Evolutionary conservation across 2,329 filamentous ascomycete genomes (phyloP).

Genomic region (Xylaria sp.): DNA sequence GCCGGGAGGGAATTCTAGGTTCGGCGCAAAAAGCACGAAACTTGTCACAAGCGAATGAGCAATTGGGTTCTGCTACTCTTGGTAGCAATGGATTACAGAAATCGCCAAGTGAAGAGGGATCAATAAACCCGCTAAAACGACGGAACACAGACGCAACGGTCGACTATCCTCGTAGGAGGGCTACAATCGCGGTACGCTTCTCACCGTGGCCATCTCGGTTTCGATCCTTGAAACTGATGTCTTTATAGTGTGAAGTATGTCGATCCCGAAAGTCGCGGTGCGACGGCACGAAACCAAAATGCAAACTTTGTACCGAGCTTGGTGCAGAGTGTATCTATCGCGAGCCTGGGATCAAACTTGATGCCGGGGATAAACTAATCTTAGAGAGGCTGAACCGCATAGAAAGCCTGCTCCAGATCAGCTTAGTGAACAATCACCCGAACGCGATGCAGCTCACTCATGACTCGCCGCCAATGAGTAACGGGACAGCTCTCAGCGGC

Average conservation of each 20-base stretch:
- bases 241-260: constrained; percentile 75
- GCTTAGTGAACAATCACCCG: constrained; percentile 56
- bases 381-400: constrained; percentile 79
- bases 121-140: constrained; percentile 60
- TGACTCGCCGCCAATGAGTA: constrained; percentile 69
- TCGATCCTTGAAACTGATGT: constrained; percentile 18
- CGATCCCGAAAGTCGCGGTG: constrained; percentile 80
- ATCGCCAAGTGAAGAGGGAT: constrained; percentile 55
- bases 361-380: constrained; percentile 85
- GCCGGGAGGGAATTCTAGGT: constrained; percentile 59
- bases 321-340: constrained; percentile 84
- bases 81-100: constrained; percentile 52
- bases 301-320: constrained; percentile 81
- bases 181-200: constrained; percentile 67
- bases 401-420: constrained; percentile 78
- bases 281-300: constrained; percentile 81
- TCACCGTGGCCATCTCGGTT: constrained; percentile 12
- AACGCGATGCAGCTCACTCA: constrained; percentile 63
- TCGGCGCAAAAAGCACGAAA: constrained; percentile 60
- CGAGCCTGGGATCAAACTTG: constrained; percentile 84
- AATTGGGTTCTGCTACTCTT: constrained; percentile 33
- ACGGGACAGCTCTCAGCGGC: constrained; percentile 64
- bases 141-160: constrained; percentile 65
- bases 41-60: constrained; percentile 60
- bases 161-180: constrained; percentile 68